Conservation (phyloP, 2,329 filamentous ascomycete species). For the Pseudogymnoascus sp. region DNA sequence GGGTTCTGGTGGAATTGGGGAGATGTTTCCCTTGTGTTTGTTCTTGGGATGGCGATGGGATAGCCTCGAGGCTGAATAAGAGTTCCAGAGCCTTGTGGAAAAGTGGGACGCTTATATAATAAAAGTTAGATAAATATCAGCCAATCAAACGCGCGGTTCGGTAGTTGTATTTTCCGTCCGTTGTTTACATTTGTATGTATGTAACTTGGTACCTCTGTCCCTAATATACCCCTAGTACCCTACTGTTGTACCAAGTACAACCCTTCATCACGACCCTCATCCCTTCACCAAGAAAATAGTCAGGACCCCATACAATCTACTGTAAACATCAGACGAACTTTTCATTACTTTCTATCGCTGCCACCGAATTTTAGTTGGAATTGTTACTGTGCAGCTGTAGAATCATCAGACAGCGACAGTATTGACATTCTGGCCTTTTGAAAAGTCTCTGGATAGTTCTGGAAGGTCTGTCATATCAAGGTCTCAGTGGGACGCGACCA, state of each 20-base stretch:
- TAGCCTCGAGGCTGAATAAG: conserved; percentile 5
- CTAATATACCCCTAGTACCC: conserved; percentile 1
- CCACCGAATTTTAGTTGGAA: neutral
- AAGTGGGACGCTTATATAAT: neutral
- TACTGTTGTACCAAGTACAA: neutral
- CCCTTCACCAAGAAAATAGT: neutral
- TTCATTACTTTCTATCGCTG: neutral
- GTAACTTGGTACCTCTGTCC: neutral
- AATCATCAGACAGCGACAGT: neutral
- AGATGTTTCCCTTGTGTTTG: neutral
- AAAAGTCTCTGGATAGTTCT: neutral
- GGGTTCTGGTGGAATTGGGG: neutral
- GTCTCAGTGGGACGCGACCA: conserved; percentile 5
- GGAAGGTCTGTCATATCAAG: neutral
- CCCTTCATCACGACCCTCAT: neutral
- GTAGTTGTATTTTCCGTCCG: conserved; percentile 8
- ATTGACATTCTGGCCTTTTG: neutral
- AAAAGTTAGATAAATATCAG: too few relatives aligned
- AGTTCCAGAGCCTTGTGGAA: conserved; percentile 8
- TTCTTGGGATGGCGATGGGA: conserved; percentile 1
- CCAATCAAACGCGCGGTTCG: neutral
- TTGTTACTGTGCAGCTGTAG: neutral
- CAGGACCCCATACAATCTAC: neutral
- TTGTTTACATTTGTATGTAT: conserved; percentile 1
- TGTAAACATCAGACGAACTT: neutral